Conservation (phyloP, 2,329 filamentous ascomycete genomes). For the Orbilia brochopaga region DNA sequence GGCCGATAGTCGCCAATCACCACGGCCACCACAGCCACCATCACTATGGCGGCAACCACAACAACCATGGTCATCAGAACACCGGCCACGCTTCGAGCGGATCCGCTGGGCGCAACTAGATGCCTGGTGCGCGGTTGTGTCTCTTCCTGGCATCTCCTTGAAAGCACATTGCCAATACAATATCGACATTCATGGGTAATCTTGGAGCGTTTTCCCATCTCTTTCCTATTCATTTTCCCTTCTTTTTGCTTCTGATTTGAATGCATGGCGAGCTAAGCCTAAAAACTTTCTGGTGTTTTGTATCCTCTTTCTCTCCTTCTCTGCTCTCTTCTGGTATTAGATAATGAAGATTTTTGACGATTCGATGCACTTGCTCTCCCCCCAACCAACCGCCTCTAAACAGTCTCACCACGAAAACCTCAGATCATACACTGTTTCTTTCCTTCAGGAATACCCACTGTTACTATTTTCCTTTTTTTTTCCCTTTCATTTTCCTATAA, state of each 20-base stretch:
- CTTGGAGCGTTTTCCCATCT: not conserved
- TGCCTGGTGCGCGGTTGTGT: not conserved
- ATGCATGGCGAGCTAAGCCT: conserved; percentile 35
- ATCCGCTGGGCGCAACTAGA: conserved; percentile 34
- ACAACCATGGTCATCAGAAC: conserved; percentile 62
- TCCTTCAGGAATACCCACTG: conserved; percentile 46
- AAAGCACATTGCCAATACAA: conserved; percentile 10
- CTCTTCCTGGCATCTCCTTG: not conserved
- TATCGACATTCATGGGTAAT: not conserved
- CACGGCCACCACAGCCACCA: conserved; percentile 52
- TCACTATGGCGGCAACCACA: conserved; percentile 58
- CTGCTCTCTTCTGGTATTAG: conserved; percentile 40
- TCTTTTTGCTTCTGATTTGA: conserved; percentile 23
- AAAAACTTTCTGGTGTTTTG: conserved; percentile 43
- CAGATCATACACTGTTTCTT: conserved; percentile 31
- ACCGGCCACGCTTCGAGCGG: conserved; percentile 36
- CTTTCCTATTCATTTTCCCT: conserved; percentile 20
- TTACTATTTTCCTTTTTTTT: conserved; percentile 16
- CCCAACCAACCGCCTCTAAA: not conserved
- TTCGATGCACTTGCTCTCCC: conserved; percentile 20
- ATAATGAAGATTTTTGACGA: conserved; percentile 50
- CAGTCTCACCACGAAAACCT: conserved; percentile 23
- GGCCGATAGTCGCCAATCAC: conserved; percentile 28
- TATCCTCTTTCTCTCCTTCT: conserved; percentile 30
- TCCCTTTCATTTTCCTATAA: conserved; percentile 6